Percentiles rank a stretch among this genome's conserved stretches.
Evolutionary conservation across 768 basidiomycete genomes (phyloP).

Genomic region (Pulveroboletus sp.): DNA sequence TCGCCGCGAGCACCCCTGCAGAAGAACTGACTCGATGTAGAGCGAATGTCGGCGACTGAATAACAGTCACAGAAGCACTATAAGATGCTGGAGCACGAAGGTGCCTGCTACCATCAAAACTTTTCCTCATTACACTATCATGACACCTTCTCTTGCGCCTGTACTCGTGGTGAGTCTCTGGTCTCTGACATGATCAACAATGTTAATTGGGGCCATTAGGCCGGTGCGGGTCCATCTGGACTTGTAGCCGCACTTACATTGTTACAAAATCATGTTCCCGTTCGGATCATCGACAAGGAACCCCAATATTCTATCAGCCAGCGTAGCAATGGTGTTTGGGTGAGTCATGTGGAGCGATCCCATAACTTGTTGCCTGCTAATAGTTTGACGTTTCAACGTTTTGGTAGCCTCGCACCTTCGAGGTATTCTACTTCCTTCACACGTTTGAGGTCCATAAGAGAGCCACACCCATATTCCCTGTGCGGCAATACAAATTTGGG

Average conservation of each 20-base stretch:
- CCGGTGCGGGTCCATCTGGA: conserved; percentile 30
- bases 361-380: neutral
- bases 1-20: no score
- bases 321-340: conserved; percentile 40
- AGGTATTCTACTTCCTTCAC: conserved; percentile 41
- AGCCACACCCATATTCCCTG: conserved; percentile 26
- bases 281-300: conserved; percentile 50
- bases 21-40: no score
- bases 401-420: conserved; percentile 35
- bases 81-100: no score
- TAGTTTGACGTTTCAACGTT: neutral
- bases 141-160: conserved; percentile 10
- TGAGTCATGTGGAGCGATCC: conserved; percentile 7
- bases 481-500: conserved; percentile 34
- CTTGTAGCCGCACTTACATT: conserved; percentile 32
- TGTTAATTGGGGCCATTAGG: conserved; percentile 5
- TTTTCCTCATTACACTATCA: neutral
- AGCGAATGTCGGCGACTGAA: no score
- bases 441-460: conserved; percentile 36
- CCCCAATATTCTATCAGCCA: conserved; percentile 34
- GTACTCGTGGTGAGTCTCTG: conserved; percentile 19
- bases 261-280: conserved; percentile 46
- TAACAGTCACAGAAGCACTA: no score
- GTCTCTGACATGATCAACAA: neutral
- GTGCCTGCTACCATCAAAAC: no score